phyloP scores from a whole-genome alignment of 257 asterid species.

The Coffea canephora region DNA sequence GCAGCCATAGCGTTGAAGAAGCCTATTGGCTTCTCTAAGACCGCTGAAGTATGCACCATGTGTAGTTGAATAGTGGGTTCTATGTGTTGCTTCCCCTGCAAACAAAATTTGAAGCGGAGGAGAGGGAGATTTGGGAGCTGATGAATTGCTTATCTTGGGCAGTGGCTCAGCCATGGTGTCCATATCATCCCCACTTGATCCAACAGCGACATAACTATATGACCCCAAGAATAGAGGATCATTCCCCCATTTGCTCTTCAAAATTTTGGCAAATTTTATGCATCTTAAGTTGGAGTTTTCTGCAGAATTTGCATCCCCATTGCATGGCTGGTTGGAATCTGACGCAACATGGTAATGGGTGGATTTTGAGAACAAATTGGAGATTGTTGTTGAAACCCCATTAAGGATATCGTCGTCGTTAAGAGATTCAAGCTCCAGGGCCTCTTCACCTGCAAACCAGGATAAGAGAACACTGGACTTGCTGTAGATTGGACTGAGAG shows the following conservation, averaged over 20 bases:
- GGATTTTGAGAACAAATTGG: conserved; percentile 41
- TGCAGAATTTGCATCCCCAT: conserved; percentile 24
- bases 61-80: conserved; percentile 83
- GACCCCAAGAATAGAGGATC: conserved; percentile 88
- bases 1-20: conserved; percentile 66
- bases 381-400: conserved; percentile 60
- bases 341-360: background rate
- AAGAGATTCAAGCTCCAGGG: conserved; percentile 61
- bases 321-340: conserved; percentile 3
- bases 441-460: conserved; percentile 89
- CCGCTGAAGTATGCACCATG: conserved; percentile 95
- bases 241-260: conserved; percentile 81
- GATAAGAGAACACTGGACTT: conserved; percentile 49
- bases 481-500: conserved; percentile 51
- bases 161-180: conserved; percentile 80
- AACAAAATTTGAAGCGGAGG: conserved; percentile 67
- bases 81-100: conserved; percentile 92
- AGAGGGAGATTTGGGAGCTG: conserved; percentile 3
- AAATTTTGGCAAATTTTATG: conserved; percentile 35
- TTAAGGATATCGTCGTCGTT: conserved; percentile 50
- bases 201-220: conserved; percentile 76
- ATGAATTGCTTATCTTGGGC: conserved; percentile 31
- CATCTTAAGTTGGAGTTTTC: conserved; percentile 7
- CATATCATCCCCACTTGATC: conserved; percentile 77
- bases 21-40: conserved; percentile 85